phyloP scores from a whole-genome alignment of 352 stramenopile genomes.

The Phytophthora pluvialis region DNA sequence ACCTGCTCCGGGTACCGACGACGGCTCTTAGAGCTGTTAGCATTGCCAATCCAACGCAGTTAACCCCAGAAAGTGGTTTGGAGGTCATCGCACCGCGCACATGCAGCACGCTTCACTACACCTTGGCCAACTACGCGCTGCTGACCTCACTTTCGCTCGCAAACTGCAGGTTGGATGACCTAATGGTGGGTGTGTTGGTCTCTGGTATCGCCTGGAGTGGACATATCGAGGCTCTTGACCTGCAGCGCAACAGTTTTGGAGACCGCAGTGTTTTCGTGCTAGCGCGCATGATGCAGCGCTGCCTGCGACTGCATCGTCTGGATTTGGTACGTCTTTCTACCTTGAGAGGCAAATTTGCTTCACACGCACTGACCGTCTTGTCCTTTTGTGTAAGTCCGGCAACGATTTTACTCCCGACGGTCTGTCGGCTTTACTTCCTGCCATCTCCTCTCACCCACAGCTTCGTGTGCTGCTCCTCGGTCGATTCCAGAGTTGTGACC shows the following conservation, averaged over 20 bases:
- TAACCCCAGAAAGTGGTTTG: conserved; percentile 32
- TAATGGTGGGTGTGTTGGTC: conserved; percentile 44
- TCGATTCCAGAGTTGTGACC: conserved; percentile 24
- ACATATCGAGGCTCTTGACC: conserved; percentile 40
- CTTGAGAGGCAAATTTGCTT: background rate
- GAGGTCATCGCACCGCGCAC: conserved; percentile 28
- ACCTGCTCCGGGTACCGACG: conserved; percentile 34
- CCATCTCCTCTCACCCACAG: conserved; percentile 22
- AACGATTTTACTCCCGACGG: conserved; percentile 42
- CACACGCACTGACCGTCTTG: background rate
- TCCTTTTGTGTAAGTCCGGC: conserved; percentile 30
- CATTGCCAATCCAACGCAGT: conserved; percentile 40
- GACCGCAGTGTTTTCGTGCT: conserved; percentile 41
- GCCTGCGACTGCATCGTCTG: conserved; percentile 34
- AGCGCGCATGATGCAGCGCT: conserved; percentile 42
- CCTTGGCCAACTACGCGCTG: conserved; percentile 41
- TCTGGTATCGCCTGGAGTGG: conserved; percentile 50
- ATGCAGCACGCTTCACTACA: conserved; percentile 38
- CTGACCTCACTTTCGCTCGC: conserved; percentile 39
- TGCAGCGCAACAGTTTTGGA: conserved; percentile 43
- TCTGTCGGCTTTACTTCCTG: conserved; percentile 27
- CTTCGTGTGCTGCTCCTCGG: conserved; percentile 43
- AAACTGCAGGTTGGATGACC: conserved; percentile 48
- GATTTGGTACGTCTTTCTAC: conserved; percentile 41
- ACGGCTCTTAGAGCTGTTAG: conserved; percentile 27